Conservation (phyloP, 495 filamentous ascomycete species). For the Podospora appendiculata region DNA sequence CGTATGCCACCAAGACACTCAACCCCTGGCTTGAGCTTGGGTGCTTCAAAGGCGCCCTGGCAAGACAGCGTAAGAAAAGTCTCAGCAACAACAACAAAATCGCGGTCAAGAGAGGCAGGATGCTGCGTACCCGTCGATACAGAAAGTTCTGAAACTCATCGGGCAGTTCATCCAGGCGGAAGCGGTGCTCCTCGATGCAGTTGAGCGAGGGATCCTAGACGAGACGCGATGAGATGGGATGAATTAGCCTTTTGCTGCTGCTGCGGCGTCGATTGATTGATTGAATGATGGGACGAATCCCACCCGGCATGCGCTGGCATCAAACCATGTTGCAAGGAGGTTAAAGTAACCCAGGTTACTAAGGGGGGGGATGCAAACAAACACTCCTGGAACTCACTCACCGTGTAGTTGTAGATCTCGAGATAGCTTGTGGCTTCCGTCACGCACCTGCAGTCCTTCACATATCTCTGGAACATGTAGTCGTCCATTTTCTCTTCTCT, state of each 20-base stretch:
- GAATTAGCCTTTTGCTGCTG: not conserved
- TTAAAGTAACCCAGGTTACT: not conserved
- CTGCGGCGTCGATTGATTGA: too few relatives aligned
- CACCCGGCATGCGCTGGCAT: too few relatives aligned
- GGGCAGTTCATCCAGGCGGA: constrained; percentile 23
- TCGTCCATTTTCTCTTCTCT: constrained; percentile 38
- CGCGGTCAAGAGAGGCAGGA: not conserved
- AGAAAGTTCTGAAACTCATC: constrained; percentile 51
- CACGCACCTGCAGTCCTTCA: constrained; percentile 34
- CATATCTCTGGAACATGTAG: constrained; percentile 40
- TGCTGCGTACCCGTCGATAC: constrained; percentile 32
- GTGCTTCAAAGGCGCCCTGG: constrained; percentile 43
- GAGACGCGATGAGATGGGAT: not conserved
- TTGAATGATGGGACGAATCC: too few relatives aligned
- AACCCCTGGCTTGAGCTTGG: constrained; percentile 31
- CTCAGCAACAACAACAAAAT: too few relatives aligned
- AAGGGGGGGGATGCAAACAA: too few relatives aligned
- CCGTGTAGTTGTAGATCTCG: constrained; percentile 49
- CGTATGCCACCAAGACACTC: constrained; percentile 35
- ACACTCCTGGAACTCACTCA: too few relatives aligned
- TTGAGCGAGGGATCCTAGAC: constrained; percentile 23
- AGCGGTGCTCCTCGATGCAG: constrained; percentile 38
- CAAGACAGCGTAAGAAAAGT: too few relatives aligned
- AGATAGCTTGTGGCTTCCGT: constrained; percentile 42
- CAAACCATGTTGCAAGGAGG: too few relatives aligned